Evolutionary conservation across 768 basidiomycete species (phyloP).

Genomic region (Tricholomella constricta): DNA sequence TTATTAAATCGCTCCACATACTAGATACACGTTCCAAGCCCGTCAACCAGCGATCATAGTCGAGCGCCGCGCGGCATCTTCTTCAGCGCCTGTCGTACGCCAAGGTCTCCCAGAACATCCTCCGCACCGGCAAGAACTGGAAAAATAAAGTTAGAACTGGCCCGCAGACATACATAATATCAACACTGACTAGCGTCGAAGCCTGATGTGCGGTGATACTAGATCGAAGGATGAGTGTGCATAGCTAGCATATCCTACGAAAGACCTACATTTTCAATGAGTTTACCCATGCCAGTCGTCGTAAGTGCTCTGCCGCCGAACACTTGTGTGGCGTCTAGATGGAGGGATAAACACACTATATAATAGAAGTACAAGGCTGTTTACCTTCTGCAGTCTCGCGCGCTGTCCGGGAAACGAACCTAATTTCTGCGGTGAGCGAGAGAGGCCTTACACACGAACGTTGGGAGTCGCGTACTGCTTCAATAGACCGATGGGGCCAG

Average conservation of each 20-base stretch:
- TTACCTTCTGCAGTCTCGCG: conserved; percentile 72
- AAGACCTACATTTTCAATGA: conserved; percentile 71
- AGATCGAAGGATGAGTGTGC: not conserved
- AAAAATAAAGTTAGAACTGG: not conserved
- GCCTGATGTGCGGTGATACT: conserved; percentile 83
- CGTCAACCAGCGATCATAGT: conserved; percentile 22
- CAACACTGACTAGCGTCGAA: conserved; percentile 70
- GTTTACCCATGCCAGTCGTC: conserved; percentile 81
- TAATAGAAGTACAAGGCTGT: not conserved
- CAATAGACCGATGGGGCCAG: conserved; percentile 85
- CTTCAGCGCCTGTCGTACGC: conserved; percentile 72
- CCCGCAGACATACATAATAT: not conserved
- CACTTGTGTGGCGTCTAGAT: conserved; percentile 76
- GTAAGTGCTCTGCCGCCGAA: conserved; percentile 92
- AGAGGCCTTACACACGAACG: conserved; percentile 5
- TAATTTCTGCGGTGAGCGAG: conserved; percentile 24
- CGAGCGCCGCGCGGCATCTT: conserved; percentile 55
- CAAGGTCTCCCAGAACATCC: conserved; percentile 73
- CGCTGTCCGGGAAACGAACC: conserved; percentile 67
- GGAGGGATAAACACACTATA: conserved; percentile 23
- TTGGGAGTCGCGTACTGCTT: conserved; percentile 92
- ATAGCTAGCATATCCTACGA: not conserved
- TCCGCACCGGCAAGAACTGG: conserved; percentile 75
- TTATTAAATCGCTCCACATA: too few relatives aligned
- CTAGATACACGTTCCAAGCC: not conserved